Conservation (phyloP, 257 asterid genomes). For the Coffea canephora region DNA sequence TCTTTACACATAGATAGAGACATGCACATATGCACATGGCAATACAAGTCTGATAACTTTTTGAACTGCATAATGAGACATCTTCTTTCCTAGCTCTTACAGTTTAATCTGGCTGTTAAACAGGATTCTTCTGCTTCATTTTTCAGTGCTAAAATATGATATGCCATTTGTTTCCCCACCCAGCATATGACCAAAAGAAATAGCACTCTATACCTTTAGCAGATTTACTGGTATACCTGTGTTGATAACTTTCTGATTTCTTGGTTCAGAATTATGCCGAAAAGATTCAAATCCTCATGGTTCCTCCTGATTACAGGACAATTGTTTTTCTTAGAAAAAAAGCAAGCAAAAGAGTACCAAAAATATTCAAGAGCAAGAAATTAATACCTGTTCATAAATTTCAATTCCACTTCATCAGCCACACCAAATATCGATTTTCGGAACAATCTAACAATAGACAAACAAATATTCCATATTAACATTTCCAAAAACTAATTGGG, state of each 20-base stretch:
- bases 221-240: constrained; percentile 51
- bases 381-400: constrained; percentile 78
- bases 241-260: constrained; percentile 83
- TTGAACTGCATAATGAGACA: background rate
- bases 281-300: constrained; percentile 73
- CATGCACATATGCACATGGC: too few relatives aligned
- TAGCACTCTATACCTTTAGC: background rate
- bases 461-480: constrained; percentile 14
- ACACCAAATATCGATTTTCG: constrained; percentile 91
- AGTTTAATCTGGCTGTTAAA: background rate
- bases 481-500: background rate
- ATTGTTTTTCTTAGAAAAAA: constrained; percentile 2
- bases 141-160: background rate
- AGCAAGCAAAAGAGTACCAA: background rate
- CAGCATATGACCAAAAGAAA: background rate
- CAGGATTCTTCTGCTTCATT: background rate
- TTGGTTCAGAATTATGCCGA: constrained; percentile 78
- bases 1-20: too few relatives aligned
- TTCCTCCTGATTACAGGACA: constrained; percentile 57
- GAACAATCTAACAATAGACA: constrained; percentile 50
- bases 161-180: background rate
- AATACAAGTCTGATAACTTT: background rate
- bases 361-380: constrained; percentile 16
- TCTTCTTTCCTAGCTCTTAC: background rate
- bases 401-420: constrained; percentile 95